phyloP scores from a whole-genome alignment of 1,284 basidiomycete genomes.

The Inonotus hispidus region DNA sequence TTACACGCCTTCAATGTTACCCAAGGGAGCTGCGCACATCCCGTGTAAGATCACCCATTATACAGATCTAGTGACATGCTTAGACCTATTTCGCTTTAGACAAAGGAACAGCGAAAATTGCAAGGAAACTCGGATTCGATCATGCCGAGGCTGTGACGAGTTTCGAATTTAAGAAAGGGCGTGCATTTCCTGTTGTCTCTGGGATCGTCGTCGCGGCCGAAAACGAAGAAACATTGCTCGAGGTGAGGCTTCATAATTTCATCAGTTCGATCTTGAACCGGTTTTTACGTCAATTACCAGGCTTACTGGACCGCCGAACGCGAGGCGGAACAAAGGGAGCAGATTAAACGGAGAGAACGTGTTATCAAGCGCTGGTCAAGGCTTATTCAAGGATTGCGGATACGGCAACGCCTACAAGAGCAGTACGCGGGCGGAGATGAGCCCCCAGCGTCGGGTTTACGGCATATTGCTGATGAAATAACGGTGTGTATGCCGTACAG shows the following conservation, averaged over 20 bases:
- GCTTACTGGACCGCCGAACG: constrained; percentile 83
- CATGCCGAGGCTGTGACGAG: constrained; percentile 93
- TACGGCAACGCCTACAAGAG: constrained; percentile 75
- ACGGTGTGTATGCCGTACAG: background rate
- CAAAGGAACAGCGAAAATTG: constrained; percentile 86
- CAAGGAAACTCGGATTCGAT: constrained; percentile 81
- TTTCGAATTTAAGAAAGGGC: constrained; percentile 93
- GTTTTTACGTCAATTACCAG: constrained; percentile 33
- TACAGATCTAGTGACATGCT: constrained; percentile 7
- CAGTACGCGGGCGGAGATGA: constrained; percentile 60
- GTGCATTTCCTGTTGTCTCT: constrained; percentile 79
- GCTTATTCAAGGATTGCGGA: constrained; percentile 83
- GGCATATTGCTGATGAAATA: constrained; percentile 11
- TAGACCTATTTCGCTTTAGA: constrained; percentile 39
- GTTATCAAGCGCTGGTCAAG: constrained; percentile 87
- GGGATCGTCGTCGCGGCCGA: constrained; percentile 87
- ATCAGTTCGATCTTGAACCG: background rate
- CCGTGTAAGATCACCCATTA: constrained; percentile 59
- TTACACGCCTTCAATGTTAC: constrained; percentile 94
- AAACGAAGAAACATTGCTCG: constrained; percentile 70
- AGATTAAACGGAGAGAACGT: constrained; percentile 71
- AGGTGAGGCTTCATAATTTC: constrained; percentile 42
- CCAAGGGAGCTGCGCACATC: constrained; percentile 80
- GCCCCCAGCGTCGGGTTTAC: background rate
- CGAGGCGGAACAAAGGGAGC: constrained; percentile 72